Conservation (phyloP, 208 protist species). For the Crithidia expoeki region DNA sequence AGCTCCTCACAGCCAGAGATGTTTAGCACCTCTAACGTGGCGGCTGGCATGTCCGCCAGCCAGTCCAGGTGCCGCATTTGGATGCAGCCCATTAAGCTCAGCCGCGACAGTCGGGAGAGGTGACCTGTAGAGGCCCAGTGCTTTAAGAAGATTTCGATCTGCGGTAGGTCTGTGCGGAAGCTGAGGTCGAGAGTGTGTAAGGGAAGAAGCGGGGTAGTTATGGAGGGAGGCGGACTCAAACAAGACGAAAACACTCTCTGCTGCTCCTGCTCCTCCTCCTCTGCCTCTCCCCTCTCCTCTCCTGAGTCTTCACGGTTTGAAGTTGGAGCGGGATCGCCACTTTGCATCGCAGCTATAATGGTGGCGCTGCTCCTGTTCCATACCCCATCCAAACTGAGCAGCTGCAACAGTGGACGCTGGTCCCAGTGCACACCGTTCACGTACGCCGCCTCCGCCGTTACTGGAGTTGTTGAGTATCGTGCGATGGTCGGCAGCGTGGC, state of each 20-base stretch:
- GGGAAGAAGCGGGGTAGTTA: conserved; percentile 5
- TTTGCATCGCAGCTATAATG: too few relatives aligned
- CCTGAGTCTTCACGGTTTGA: too few relatives aligned
- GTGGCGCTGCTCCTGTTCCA: too few relatives aligned
- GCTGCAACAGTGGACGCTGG: conserved; percentile 12
- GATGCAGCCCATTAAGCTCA: conserved; percentile 18
- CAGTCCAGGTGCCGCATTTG: conserved; percentile 12
- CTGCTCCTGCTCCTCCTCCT: neutral
- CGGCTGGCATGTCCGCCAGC: conserved; percentile 8
- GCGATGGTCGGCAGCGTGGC: neutral
- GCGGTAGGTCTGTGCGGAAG: conserved; percentile 9
- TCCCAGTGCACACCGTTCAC: neutral
- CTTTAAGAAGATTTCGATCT: neutral
- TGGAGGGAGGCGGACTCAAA: neutral
- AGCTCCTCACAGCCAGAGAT: conserved; percentile 18
- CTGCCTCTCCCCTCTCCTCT: neutral
- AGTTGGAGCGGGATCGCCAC: too few relatives aligned
- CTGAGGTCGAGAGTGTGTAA: conserved; percentile 21
- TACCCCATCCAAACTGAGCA: conserved; percentile 7
- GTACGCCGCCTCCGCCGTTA: neutral
- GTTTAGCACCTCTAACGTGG: conserved; percentile 21
- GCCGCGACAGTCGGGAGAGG: conserved; percentile 4
- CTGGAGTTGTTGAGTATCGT: neutral
- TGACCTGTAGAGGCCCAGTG: conserved; percentile 16
- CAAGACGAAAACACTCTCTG: neutral